Percentiles rank a stretch among this genome's conserved stretches.
These are phyloP conservation scores for Cardiospermum halicacabum DNA, from an alignment of 345 rosid species.

Conservation along the genomic window DNA sequence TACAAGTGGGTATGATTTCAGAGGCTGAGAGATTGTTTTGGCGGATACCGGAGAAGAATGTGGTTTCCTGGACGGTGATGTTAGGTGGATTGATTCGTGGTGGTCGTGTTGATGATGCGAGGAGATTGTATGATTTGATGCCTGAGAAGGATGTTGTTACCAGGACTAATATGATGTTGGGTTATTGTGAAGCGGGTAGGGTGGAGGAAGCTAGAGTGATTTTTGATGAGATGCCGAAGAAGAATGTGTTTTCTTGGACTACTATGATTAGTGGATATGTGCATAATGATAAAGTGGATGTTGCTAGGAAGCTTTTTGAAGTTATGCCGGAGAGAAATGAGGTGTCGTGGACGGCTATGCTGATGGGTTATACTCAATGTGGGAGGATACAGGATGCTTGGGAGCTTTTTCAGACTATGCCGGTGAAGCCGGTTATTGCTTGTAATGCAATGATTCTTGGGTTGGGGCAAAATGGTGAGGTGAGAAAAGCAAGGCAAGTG, in stretches of 20 bases:
- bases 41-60: slow-evolving; percentile 75
- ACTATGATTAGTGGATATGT: slow-evolving; percentile 65
- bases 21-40: slow-evolving; percentile 63
- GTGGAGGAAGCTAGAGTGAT: slow-evolving; percentile 59
- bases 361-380: slow-evolving; percentile 61
- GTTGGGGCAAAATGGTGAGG: slow-evolving; percentile 54
- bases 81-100: slow-evolving; percentile 60
- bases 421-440: slow-evolving; percentile 45
- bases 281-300: slow-evolving; percentile 57
- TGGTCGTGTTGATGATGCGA: slow-evolving; percentile 56
- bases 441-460: slow-evolving; percentile 73
- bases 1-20: slow-evolving; percentile 46
- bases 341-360: slow-evolving; percentile 79
- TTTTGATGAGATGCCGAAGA: slow-evolving; percentile 61
- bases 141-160: slow-evolving; percentile 71
- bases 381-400: slow-evolving; percentile 68
- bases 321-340: slow-evolving; percentile 82
- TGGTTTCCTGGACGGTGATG: slow-evolving; percentile 85
- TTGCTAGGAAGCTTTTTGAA: slow-evolving; percentile 81
- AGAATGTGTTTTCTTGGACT: slow-evolving; percentile 81
- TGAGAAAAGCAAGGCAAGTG: slow-evolving; percentile 42
- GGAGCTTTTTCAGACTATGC: slow-evolving; percentile 56
- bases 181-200: slow-evolving; percentile 58
- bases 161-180: slow-evolving; percentile 74
- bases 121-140: slow-evolving; percentile 55